Conservation (phyloP, 2,329 filamentous ascomycete species). For the Dothidotthia symphoricarpi region DNA sequence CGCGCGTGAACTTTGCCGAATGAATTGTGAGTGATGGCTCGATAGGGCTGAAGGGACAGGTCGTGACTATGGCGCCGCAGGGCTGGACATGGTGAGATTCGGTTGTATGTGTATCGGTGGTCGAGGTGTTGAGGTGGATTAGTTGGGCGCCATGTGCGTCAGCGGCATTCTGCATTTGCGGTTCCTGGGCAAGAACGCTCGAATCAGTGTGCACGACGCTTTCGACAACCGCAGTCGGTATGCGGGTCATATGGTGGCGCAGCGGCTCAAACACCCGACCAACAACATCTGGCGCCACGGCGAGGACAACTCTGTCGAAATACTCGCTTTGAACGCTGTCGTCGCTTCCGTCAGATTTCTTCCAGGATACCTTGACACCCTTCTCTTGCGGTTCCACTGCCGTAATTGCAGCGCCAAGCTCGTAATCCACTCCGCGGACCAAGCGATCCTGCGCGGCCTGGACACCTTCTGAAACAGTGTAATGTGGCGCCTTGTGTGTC, state of each 20-base stretch:
- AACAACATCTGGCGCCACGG: slow-evolving; percentile 56
- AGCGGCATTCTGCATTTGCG: neutral
- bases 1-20: slow-evolving; percentile 53
- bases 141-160: slow-evolving; percentile 20
- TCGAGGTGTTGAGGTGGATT: slow-evolving; percentile 38
- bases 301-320: slow-evolving; percentile 56
- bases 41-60: slow-evolving; percentile 47
- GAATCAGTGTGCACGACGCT: slow-evolving; percentile 49
- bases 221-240: slow-evolving; percentile 52
- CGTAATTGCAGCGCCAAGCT: slow-evolving; percentile 44
- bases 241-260: slow-evolving; percentile 37
- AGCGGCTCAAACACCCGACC: slow-evolving; percentile 51
- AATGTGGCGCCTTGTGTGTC: slow-evolving; percentile 52
- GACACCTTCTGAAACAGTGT: slow-evolving; percentile 53
- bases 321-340: slow-evolving; percentile 25
- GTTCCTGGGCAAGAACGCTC: slow-evolving; percentile 10
- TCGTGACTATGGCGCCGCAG: slow-evolving; percentile 55
- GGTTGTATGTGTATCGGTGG: slow-evolving; percentile 38
- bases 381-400: slow-evolving; percentile 32
- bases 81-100: slow-evolving; percentile 56
- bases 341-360: slow-evolving; percentile 5
- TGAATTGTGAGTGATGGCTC: slow-evolving; percentile 46
- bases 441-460: slow-evolving; percentile 52
- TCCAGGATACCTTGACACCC: slow-evolving; percentile 41
- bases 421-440: slow-evolving; percentile 43